Evolutionary conservation across 1,139 yeast species (phyloP).

Genomic region (Saccharomyces hybrid): DNA sequence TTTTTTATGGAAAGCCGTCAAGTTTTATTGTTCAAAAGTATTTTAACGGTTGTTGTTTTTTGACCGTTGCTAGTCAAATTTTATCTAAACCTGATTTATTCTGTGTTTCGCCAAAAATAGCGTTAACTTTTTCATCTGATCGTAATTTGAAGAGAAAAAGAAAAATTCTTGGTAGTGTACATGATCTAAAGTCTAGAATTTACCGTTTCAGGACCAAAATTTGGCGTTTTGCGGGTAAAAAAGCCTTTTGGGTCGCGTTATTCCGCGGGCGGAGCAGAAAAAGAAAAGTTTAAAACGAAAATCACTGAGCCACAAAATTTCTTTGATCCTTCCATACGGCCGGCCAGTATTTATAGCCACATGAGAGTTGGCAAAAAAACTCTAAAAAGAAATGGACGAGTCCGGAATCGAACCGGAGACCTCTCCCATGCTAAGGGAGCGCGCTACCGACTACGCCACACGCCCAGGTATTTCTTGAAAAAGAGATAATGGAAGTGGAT

Average conservation of each 20-base stretch:
- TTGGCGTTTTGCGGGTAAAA: slow-evolving; percentile 1
- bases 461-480: slow-evolving; percentile 42
- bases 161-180: background rate
- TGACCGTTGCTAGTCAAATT: background rate
- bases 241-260: background rate
- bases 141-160: background rate
- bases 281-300: background rate
- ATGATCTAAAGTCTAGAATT: background rate
- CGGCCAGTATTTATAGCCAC: no score
- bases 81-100: background rate
- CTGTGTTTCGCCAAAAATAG: background rate
- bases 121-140: background rate
- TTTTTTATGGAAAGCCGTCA: background rate
- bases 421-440: slow-evolving; percentile 86
- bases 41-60: background rate
- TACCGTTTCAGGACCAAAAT: background rate
- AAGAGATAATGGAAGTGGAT: no score
- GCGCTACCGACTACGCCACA: slow-evolving; percentile 93
- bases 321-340: background rate
- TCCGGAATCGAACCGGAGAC: slow-evolving; percentile 88
- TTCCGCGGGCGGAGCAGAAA: background rate
- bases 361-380: background rate
- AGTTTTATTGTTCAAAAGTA: background rate
- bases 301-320: background rate
- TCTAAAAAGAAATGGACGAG: slow-evolving; percentile 50